Evolutionary conservation across 768 basidiomycete species (phyloP).

Genomic region (Suillus sp.): DNA sequence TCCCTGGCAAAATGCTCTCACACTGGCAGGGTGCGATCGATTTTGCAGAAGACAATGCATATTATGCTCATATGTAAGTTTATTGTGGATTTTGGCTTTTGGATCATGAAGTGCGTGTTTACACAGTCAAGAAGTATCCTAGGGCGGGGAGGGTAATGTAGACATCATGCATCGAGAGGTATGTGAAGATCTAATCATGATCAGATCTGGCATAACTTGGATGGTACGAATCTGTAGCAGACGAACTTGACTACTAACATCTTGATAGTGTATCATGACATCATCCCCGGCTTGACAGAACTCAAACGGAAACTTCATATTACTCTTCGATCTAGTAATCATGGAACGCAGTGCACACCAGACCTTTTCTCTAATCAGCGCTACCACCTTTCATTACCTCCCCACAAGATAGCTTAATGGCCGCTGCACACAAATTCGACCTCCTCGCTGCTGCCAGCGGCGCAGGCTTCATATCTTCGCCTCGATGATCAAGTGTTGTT

Average conservation of each 20-base stretch:
- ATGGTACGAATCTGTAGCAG: constrained; percentile 38
- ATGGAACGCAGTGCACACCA: neutral
- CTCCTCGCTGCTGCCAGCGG: too few species aligned
- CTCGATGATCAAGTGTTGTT: too few species aligned
- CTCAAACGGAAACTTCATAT: constrained; percentile 65
- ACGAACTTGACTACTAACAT: neutral
- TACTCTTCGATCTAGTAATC: constrained; percentile 61
- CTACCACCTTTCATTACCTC: too few species aligned
- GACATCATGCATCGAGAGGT: constrained; percentile 61
- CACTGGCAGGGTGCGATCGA: constrained; percentile 21
- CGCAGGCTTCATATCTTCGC: too few species aligned
- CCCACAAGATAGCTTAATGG: too few species aligned
- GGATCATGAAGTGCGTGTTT: neutral
- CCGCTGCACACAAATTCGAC: too few species aligned
- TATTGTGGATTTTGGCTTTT: neutral
- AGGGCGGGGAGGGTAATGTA: constrained; percentile 46
- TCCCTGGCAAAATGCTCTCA: neutral
- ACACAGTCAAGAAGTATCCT: constrained; percentile 47
- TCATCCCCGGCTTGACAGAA: constrained; percentile 46
- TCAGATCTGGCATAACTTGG: constrained; percentile 65
- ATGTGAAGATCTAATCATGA: constrained; percentile 45
- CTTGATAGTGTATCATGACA: constrained; percentile 57
- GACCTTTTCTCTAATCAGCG: neutral
- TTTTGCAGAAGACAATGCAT: constrained; percentile 59
- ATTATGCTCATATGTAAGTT: constrained; percentile 33